phyloP scores from a whole-genome alignment of 305 asterid genomes.

The Fraxinus dipetala region DNA sequence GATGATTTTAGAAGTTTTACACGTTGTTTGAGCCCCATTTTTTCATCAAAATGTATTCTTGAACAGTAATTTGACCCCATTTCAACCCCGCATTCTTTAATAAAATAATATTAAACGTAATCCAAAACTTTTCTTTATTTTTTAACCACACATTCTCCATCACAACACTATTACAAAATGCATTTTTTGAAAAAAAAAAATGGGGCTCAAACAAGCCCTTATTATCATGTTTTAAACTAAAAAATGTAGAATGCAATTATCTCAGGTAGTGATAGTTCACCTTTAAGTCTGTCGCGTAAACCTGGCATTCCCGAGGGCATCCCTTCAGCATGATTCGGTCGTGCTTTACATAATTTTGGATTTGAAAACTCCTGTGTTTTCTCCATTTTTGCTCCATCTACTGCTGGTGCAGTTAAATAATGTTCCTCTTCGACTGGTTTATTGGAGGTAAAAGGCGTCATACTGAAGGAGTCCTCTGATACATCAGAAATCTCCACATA shows the following conservation, averaged over 20 bases:
- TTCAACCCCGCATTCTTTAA: too few species aligned
- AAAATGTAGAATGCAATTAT: background rate
- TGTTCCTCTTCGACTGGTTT: conserved; percentile 25
- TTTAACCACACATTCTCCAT: too few species aligned
- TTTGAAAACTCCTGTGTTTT: conserved; percentile 18
- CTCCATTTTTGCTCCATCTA: conserved; percentile 26
- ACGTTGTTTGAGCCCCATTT: too few species aligned
- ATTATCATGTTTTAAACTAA: background rate
- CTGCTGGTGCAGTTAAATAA: conserved; percentile 19
- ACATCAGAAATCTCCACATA: conserved; percentile 92
- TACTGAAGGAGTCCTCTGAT: conserved; percentile 68
- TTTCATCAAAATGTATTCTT: too few species aligned
- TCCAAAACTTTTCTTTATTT: too few species aligned
- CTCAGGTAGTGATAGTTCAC: conserved; percentile 4
- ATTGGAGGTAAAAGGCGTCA: conserved; percentile 43
- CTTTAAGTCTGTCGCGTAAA: conserved; percentile 16
- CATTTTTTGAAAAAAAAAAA: too few species aligned
- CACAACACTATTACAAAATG: too few species aligned
- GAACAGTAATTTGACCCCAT: too few species aligned
- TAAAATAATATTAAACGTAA: too few species aligned
- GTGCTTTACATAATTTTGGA: conserved; percentile 30
- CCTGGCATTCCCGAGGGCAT: conserved; percentile 24
- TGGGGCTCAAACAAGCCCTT: too few species aligned
- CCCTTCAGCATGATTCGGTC: conserved; percentile 26
- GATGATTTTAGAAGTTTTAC: background rate